Evolutionary conservation across 805 yeast genomes (phyloP), one percentile per base, ranked within the genome.

Genomic region (Kodamaea lidongshanica): DNA sequence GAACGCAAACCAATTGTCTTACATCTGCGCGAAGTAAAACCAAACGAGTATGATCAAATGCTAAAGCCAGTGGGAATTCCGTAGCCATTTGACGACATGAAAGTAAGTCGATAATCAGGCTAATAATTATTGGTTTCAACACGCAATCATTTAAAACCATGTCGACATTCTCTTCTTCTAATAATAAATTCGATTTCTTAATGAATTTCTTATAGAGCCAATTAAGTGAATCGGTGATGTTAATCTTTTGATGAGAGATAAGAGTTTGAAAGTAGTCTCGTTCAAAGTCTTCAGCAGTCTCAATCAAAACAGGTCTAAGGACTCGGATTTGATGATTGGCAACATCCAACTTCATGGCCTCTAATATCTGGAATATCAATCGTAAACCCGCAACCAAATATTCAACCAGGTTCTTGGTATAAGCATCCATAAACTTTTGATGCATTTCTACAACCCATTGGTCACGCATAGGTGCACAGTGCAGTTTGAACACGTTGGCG

Each of bases 391-490:
- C 84, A 17, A 84, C 81, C 23, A 87, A 61, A 38, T 67, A 64
- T 13, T 42, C 45, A 5, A 61, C 65, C n/a, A 74, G 63, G 34
- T 60, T 56, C 19, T 64, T 65, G n/a, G 47, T 41, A 37, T 64
- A 65, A 12, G 80, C 75, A 28, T 60, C 62, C 20, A 58, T 66
- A 45, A 83, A 76, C 43, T 71, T 71, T 8, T 52, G 45, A 27
- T 74, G 73, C 92, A 88, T 84, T 45, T 79, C 84, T 44, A 76
- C 83, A 20, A 88, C 94, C 87, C 92, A 80, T 23, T 74, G 60
- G 55, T 85, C 95, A 51, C 96, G 72, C 94, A 86, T 86, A 39
- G 96, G 96, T 5, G 96, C 95, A 58, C 96, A 87, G 52, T 85
- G 95, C 30, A 79, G 75, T 57, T 87, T 85, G 58, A 89, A 79